Evolutionary conservation across 116 monocot genomes (phyloP), one percentile per base, ranked within the genome.

Genomic region (Thalassia testudinum): DNA sequence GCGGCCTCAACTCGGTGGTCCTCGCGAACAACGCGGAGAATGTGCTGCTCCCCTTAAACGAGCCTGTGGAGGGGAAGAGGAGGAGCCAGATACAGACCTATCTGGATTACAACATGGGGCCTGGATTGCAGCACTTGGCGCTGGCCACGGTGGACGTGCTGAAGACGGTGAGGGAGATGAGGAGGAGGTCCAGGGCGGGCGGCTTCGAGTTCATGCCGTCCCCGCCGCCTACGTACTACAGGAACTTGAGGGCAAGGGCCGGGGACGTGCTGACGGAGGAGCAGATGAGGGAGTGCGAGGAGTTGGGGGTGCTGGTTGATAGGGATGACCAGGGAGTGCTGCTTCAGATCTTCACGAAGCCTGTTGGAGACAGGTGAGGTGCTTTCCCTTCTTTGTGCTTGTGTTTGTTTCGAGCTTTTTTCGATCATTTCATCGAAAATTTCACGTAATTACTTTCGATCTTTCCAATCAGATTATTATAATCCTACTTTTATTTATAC

Each of bases 51-150:
- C 95, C 85, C 14, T 12, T 97, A 45, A 86, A 89, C 75, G 90
- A 97, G 67, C 97, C 97, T 1, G 82, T 97, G 12, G 68, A 72
- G 24, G 90, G 97, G 3, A 91, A 72, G n/a, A 66, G 97, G 54
- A 57, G 82, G 56, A 97, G 90, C 68, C 89, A 97, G 67, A 89
- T 97, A 20, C 89, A 97, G 70, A 89, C 89, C 1, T 97, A 80
- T 48, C 57, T 97, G 26, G 97, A 97, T 48, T 65, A 77, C 73
- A 78, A 89, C 61, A 51, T 68, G 24, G 97, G 89, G 0, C 61
- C 86, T 0, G 90, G 97, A 0, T 61, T 89, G 58, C 97, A 97
- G 60, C 97, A 89, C 52, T 62, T 97, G 34, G 97, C 97, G 0
- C 61, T 97, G 27, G 51, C 77, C 5, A 77, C 68, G 26, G 63